Conservation (phyloP, 75 land plant species). For the Cryptomeria japonica region DNA sequence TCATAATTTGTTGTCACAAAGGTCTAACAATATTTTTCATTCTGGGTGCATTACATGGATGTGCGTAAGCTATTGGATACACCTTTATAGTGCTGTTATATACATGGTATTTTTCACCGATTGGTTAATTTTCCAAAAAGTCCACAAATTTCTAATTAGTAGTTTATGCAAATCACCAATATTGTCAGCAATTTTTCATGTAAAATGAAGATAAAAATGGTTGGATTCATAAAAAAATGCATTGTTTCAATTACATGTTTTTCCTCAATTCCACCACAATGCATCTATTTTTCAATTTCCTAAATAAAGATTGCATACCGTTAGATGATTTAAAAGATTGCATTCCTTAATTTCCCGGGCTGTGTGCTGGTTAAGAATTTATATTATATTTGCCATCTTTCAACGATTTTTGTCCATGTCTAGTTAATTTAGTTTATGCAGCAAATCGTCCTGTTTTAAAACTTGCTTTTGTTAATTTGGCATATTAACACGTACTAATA, state of each 20-base stretch:
- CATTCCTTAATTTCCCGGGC: neutral
- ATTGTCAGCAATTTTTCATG: too few species aligned
- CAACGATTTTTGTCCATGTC: neutral
- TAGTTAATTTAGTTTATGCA: neutral
- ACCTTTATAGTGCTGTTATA: neutral
- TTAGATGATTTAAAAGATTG: too few species aligned
- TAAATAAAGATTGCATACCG: too few species aligned
- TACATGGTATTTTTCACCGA: too few species aligned
- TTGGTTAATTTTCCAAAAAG: too few species aligned
- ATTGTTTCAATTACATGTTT: too few species aligned
- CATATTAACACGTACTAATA: neutral
- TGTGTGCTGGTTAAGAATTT: neutral
- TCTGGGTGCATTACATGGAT: neutral
- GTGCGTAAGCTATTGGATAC: neutral
- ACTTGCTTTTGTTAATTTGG: neutral
- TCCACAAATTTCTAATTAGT: too few species aligned
- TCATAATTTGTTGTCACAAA: neutral
- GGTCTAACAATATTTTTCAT: neutral
- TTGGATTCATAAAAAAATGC: too few species aligned
- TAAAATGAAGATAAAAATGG: too few species aligned
- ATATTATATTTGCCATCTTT: neutral
- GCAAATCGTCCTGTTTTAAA: neutral
- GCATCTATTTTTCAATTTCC: too few species aligned
- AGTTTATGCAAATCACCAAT: too few species aligned
- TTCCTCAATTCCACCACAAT: too few species aligned